Conservation (phyloP, 306 rosid genomes). For the Vigna trinervia region DNA sequence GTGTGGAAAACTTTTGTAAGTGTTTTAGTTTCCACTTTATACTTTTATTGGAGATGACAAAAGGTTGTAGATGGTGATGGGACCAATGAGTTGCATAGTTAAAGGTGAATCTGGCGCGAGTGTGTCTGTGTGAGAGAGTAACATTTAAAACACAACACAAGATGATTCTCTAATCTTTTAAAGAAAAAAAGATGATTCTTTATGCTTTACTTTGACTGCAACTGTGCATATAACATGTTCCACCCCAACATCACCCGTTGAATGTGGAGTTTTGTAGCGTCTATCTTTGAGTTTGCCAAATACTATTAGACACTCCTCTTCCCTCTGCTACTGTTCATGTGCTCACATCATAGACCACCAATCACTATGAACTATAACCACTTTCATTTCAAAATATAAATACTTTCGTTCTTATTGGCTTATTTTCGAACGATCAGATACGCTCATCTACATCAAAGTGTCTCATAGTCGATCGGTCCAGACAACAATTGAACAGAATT, state of each 20-base stretch:
- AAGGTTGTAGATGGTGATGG: conserved; percentile 57
- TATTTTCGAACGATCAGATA: too few species aligned
- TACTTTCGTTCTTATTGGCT: accelerated
- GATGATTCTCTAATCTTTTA: neutral
- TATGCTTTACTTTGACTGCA: conserved; percentile 44
- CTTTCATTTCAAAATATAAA: too few species aligned
- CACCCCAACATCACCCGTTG: neutral
- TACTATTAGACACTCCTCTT: neutral
- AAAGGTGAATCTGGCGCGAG: conserved; percentile 1
- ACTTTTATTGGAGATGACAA: conserved; percentile 60
- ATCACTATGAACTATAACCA: too few species aligned
- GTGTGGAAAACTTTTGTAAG: conserved; percentile 48
- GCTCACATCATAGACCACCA: too few species aligned
- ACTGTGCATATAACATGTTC: neutral
- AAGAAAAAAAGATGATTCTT: conserved; percentile 16
- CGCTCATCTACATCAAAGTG: too few species aligned
- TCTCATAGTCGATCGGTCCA: too few species aligned
- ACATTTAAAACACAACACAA: conserved; percentile 33
- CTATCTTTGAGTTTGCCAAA: neutral
- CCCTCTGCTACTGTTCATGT: neutral
- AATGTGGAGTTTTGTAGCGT: neutral
- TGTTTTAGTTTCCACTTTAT: conserved; percentile 45
- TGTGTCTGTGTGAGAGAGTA: neutral
- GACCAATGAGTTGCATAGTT: conserved; percentile 44
- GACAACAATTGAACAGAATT: too few species aligned